These are phyloP conservation scores for Cystofilobasidium macerans DNA, from an alignment of 768 basidiomycete species.

Conservation along the genomic window DNA sequence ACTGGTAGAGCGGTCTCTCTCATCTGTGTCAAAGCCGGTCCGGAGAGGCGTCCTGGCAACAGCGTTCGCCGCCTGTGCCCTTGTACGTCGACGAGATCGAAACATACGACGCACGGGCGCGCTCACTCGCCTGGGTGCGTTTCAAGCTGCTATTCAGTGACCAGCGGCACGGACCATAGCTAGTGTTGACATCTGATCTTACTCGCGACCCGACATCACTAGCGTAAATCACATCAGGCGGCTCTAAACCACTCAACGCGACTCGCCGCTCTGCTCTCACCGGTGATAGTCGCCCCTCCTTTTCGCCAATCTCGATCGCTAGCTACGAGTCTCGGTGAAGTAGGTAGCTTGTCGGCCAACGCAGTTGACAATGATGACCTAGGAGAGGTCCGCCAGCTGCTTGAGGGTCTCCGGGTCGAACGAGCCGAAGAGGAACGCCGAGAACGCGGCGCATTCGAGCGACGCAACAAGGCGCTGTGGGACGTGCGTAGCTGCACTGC, in stretches of 20 bases:
- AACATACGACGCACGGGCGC: constrained; percentile 9
- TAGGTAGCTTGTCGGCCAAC: background rate
- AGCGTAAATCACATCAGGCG: constrained; percentile 11
- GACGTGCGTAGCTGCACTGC: constrained; percentile 50
- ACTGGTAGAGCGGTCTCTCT: too few species aligned
- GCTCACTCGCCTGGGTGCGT: constrained; percentile 18
- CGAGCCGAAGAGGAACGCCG: constrained; percentile 45
- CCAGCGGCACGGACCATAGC: background rate
- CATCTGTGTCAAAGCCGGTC: too few species aligned
- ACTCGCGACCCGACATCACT: too few species aligned
- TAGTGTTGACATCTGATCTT: background rate
- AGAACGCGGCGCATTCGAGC: constrained; percentile 45
- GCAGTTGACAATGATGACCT: constrained; percentile 3
- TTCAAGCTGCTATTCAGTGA: too few species aligned
- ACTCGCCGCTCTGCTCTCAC: constrained; percentile 8
- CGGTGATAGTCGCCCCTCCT: too few species aligned
- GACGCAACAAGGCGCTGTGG: constrained; percentile 44
- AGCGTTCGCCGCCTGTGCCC: too few species aligned
- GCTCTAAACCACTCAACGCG: constrained; percentile 10
- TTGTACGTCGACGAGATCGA: constrained; percentile 13
- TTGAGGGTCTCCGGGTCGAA: constrained; percentile 43
- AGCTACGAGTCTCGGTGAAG: background rate
- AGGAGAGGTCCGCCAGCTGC: constrained; percentile 28
- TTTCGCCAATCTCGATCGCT: background rate
- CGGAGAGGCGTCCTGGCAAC: too few species aligned